Percentiles rank a stretch among this genome's conserved stretches.
Evolutionary conservation across 2,329 filamentous ascomycete species (phyloP).

Genomic region (Fusarium illudens): DNA sequence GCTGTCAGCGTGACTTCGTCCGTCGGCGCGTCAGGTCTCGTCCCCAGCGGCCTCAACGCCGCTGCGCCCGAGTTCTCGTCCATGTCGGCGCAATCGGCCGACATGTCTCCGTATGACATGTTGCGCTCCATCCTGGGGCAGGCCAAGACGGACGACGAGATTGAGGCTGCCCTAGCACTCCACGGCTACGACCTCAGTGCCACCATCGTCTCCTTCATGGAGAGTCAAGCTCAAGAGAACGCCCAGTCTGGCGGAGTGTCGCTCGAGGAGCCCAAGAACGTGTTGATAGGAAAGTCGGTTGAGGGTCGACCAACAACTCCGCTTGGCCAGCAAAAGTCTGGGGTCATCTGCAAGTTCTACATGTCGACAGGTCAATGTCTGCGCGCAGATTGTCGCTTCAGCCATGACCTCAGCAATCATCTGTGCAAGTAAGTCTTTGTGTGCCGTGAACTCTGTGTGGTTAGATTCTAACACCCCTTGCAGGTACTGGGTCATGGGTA

Average conservation of each 20-base stretch:
- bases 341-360: constrained; percentile 97
- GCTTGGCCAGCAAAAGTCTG: constrained; percentile 77
- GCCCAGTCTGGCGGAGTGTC: constrained; percentile 46
- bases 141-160: constrained; percentile 89
- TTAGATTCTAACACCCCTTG: constrained; percentile 21
- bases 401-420: constrained; percentile 93
- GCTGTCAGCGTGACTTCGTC: constrained; percentile 82
- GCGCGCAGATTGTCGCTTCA: constrained; percentile 94
- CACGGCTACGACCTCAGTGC: constrained; percentile 95
- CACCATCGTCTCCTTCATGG: constrained; percentile 89
- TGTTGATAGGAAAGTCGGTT: constrained; percentile 91
- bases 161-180: constrained; percentile 86
- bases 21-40: constrained; percentile 55
- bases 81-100: constrained; percentile 70
- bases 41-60: constrained; percentile 75
- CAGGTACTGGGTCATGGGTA: constrained; percentile 96
- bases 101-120: constrained; percentile 99
- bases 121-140: constrained; percentile 92
- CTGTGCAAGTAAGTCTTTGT: constrained; percentile 87
- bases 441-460: background rate
- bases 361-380: constrained; percentile 95
- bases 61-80: constrained; percentile 80
- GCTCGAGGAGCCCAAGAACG: constrained; percentile 66
- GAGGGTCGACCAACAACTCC: constrained; percentile 81
- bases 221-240: constrained; percentile 63